phyloP scores from a whole-genome alignment of 192 early-diverging fungal species.

The Backusella circina region DNA sequence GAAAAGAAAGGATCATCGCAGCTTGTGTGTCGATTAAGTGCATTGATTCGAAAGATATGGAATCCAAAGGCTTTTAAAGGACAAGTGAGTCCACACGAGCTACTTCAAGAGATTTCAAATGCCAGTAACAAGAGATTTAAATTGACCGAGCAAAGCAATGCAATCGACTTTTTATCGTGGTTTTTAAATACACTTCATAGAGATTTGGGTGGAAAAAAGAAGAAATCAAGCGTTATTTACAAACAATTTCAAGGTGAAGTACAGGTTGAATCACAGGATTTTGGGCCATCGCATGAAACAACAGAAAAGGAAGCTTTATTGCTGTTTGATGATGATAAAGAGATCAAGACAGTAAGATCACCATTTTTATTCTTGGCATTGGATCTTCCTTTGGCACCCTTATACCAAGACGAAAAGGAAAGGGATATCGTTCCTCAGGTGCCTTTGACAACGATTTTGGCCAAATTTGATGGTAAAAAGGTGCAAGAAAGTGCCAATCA shows the following conservation, averaged over 20 bases:
- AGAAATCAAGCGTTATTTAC: constrained; percentile 61
- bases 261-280: constrained; percentile 61
- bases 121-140: constrained; percentile 78
- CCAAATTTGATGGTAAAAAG: constrained; percentile 81
- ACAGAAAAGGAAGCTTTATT: constrained; percentile 37
- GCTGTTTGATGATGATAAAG: constrained; percentile 45
- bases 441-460: constrained; percentile 71
- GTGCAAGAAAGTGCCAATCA: constrained; percentile 53
- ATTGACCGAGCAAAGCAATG: constrained; percentile 77
- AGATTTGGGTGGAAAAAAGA: constrained; percentile 81
- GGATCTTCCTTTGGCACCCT: constrained; percentile 86
- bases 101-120: constrained; percentile 87
- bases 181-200: constrained; percentile 87
- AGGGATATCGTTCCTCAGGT: constrained; percentile 93
- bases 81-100: constrained; percentile 94
- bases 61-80: constrained; percentile 88
- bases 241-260: constrained; percentile 86
- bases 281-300: constrained; percentile 41
- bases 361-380: constrained; percentile 88
- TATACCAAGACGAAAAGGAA: constrained; percentile 85
- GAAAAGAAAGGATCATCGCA: constrained; percentile 41
- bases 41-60: constrained; percentile 89
- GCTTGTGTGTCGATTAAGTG: constrained; percentile 71
- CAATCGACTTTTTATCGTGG: constrained; percentile 88
- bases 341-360: constrained; percentile 44